Base-by-base conservation (phyloP, 2,329 filamentous ascomycete genomes). In the Ceratocystis colombiana region DNA sequence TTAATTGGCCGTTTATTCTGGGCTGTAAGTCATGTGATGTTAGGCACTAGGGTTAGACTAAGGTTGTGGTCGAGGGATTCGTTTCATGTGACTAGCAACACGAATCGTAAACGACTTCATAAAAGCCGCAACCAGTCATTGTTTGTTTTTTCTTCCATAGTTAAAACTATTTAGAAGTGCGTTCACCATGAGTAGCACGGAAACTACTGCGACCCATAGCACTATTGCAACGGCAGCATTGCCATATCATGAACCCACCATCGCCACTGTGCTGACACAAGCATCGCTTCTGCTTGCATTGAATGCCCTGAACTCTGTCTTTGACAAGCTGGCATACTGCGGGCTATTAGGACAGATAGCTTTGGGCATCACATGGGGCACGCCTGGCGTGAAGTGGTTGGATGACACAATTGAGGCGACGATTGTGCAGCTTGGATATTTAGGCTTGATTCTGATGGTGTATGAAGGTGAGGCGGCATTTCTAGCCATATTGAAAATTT, bases 291-390 rank as follows among this genome's bases (percentile, higher is more conserved):
- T 90, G 0, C 71, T 89, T 0, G 72, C 83, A 0, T 78, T 89
- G 57, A 89, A 89, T 69, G 57, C 80, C 5, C 70, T 82, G 68
- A 84, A 85, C 69, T 77, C 77, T 66, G 71, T 79, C 0, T 77
- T 90, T 1, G 82, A 90, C 70, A 77, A 75, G 15, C 70, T 83
- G 0, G 71, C 89, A 0, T 89, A 86, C 72, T 90, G 87, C 71
- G 88, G 88, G 0, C 79, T 91, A 0, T 75, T 91, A 5, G 88
- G 87, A 0, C 87, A 92, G 70, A 79, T 92, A 15, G 76, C 90
- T 6, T 73, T 90, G 20, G 88, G 88, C 12, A 80, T 90, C 7
- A 81, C 84, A 7, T 92, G 82, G 82, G 88, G 88, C 7, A 80
- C 80, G 0, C 88, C 88, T 0, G 86, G 86, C 1, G 81, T 78